These are phyloP conservation scores for Salinomyces thailandicus DNA, from an alignment of 2,329 filamentous ascomycete species.

Conservation along the genomic window DNA sequence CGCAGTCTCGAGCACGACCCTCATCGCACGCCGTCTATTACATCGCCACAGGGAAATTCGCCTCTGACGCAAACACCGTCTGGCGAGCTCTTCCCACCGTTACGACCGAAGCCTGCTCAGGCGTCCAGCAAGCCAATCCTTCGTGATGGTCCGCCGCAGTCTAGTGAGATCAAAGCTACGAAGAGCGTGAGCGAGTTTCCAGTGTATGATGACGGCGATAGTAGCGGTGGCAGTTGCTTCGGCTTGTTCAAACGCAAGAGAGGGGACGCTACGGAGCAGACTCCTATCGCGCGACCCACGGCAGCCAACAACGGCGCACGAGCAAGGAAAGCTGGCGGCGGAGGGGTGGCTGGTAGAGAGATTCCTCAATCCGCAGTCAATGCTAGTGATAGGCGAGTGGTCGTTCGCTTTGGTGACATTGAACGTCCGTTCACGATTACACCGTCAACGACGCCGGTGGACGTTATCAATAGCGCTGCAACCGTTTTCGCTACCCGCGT, in stretches of 20 bases:
- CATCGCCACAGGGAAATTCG: neutral
- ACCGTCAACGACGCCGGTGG: slow-evolving; percentile 60
- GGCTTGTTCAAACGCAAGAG: slow-evolving; percentile 27
- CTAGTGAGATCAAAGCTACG: slow-evolving; percentile 24
- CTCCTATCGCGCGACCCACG: slow-evolving; percentile 12
- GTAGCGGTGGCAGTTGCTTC: slow-evolving; percentile 21
- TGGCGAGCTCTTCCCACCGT: slow-evolving; percentile 23
- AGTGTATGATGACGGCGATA: slow-evolving; percentile 12
- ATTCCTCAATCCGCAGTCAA: slow-evolving; percentile 74
- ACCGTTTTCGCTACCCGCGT: slow-evolving; percentile 54
- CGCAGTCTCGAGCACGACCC: neutral
- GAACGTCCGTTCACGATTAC: slow-evolving; percentile 62
- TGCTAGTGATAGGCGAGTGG: slow-evolving; percentile 61
- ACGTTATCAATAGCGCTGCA: slow-evolving; percentile 60
- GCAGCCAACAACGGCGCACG: slow-evolving; percentile 16
- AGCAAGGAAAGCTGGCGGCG: slow-evolving; percentile 35
- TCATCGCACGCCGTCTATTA: neutral
- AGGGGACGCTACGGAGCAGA: slow-evolving; percentile 12
- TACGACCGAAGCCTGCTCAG: slow-evolving; percentile 10
- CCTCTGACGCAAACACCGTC: slow-evolving; percentile 4
- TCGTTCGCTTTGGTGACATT: slow-evolving; percentile 60
- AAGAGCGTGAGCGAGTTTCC: slow-evolving; percentile 18
- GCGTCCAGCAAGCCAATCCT: slow-evolving; percentile 2
- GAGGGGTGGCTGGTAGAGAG: slow-evolving; percentile 50
- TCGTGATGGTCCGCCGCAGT: slow-evolving; percentile 20